Conservation (phyloP, 2,329 filamentous ascomycete genomes). For the Epichloe glyceriae region DNA sequence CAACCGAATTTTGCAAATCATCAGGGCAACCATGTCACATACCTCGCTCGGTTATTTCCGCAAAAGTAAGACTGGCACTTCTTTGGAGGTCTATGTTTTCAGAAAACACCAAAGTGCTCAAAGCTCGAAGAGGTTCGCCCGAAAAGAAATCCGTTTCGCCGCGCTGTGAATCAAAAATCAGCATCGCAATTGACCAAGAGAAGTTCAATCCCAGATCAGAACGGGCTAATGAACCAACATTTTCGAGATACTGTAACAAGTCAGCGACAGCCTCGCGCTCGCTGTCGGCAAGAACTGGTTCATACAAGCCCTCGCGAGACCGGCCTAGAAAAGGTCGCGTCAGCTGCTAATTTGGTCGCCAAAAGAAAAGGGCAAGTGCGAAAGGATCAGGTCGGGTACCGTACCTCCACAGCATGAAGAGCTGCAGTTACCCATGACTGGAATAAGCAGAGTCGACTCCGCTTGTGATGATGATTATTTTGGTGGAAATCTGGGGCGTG, state of each 20-base stretch:
- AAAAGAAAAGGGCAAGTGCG: conserved; percentile 3
- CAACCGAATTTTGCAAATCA: neutral
- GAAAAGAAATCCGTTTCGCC: conserved; percentile 97
- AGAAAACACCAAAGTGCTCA: conserved; percentile 94
- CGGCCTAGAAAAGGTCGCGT: conserved; percentile 39
- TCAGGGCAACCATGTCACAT: conserved; percentile 18
- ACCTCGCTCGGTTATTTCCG: conserved; percentile 98
- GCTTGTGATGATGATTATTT: neutral
- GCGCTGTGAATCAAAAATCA: conserved; percentile 43
- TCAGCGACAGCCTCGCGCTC: conserved; percentile 96
- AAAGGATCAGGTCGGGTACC: conserved; percentile 14
- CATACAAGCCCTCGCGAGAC: conserved; percentile 69
- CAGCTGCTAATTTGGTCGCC: conserved; percentile 12
- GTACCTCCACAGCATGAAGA: conserved; percentile 44
- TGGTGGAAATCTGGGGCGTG: neutral
- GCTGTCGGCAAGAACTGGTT: conserved; percentile 82
- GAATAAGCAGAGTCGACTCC: neutral
- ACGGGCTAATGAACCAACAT: conserved; percentile 45
- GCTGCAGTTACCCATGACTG: conserved; percentile 48
- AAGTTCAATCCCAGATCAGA: neutral
- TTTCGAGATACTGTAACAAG: conserved; percentile 88
- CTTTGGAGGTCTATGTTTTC: conserved; percentile 97
- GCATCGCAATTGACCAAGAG: neutral
- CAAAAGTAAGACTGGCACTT: conserved; percentile 95
- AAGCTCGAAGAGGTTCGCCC: conserved; percentile 81